Evolutionary conservation across 176 grass and related monocot species (phyloP), one percentile per base, ranked within the genome.

Genomic region (barley (Hordeum vulgare)): DNA sequence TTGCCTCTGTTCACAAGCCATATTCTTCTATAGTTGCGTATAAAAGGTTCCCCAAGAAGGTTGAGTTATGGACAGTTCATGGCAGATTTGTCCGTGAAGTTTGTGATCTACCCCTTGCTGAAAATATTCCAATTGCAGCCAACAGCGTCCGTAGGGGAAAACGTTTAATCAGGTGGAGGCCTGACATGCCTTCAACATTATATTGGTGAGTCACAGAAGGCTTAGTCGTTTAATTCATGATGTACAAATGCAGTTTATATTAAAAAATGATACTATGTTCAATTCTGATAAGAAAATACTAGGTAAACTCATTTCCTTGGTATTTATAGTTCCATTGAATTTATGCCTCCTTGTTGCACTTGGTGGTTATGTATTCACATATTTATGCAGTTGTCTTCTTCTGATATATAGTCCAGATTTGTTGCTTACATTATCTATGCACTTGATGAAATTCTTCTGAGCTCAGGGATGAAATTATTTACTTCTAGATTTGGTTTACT

Each of bases 61-160:
- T 91, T 42, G 91, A 97, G 56, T 65, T 97, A 79, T 94, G 91
- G 94, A 91, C 94, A 51, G 75, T 79, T 76, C 71, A 91, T 77
- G 91, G 89, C 14, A 88, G 80, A 76, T 89, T 97, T 73, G 66
- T 94, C 62, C 77, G 91, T 28, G 91, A 97, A 88, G 73, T 97
- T 78, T 97, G 94, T 84, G 87, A 97, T 79, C 74, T 97, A 71
- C 86, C 91, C 35, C 91, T 97, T 58, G 94, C 91, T 74, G 91
- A 97, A 86, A 87, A 94, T 91, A 97, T 97, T 84, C 89, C 94
- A n/a, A 86, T 97, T 81, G 81, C 83, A 42, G 79, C 83, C 33
- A 90, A 90, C 58, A 97, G 94, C 72, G 94, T 94, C 40, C 91
- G 94, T 28, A 90, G 35, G 87, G 91, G 94, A 67, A 94, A 97